Conservation (phyloP, 176 grass and related monocot species). For the Zea luxurians region DNA sequence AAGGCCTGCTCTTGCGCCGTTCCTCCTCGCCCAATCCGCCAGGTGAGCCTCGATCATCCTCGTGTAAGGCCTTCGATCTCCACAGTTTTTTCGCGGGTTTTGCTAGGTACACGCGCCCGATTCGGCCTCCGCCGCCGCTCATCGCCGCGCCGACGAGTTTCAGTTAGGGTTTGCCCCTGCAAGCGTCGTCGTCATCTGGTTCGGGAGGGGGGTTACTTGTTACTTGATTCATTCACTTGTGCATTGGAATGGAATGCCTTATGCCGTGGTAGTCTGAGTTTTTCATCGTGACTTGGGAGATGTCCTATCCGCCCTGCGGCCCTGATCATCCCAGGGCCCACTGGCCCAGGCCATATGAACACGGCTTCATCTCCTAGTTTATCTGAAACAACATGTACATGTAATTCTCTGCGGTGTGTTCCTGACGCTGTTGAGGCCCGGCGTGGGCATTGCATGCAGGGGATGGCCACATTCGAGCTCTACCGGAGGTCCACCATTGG, state of each 20-base stretch:
- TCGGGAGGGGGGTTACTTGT: not conserved
- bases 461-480: slow-evolving; percentile 76
- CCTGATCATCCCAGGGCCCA: too few relatives aligned
- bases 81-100: not conserved
- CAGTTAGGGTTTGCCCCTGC: not conserved
- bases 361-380: too few relatives aligned
- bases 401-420: not conserved
- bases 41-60: not conserved
- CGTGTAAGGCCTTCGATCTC: not conserved
- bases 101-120: not conserved
- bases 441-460: not conserved
- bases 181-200: not conserved
- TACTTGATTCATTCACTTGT: not conserved
- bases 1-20: not conserved
- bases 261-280: not conserved
- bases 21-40: not conserved
- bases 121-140: not conserved
- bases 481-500: slow-evolving; percentile 79
- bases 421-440: not conserved
- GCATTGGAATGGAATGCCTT: not conserved
- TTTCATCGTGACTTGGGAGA: not conserved
- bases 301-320: not conserved
- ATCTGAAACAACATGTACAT: not conserved
- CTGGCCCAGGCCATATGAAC: too few relatives aligned
- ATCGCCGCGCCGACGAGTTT: not conserved